Base-by-base conservation (phyloP, 768 basidiomycete genomes). In the Suillus brevipes region DNA sequence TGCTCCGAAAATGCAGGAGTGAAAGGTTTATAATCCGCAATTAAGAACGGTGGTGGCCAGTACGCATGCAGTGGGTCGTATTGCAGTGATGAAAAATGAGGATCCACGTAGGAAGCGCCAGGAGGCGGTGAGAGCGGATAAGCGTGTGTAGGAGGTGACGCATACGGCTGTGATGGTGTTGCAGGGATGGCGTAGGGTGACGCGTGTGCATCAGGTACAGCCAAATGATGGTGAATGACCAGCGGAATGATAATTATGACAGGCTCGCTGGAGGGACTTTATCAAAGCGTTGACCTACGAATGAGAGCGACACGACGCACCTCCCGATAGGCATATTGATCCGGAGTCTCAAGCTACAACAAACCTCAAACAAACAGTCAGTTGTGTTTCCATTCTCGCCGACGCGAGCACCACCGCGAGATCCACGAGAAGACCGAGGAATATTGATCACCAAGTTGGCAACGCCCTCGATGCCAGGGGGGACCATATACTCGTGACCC, bases 391-490 rank as follows among this genome's bases (percentile, higher is more conserved):
- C 76, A 62, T 83, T 82, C 65, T 81, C 83, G n/a, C 84, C 86
- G n/a, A 86, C 74, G 10, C 89, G 80, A 6, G 75, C 70, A 6
- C 90, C 90, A 31, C 89, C 89, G 64, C 81, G 84, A 14, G 90
- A 85, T 5, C 88, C 87, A 62, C 88, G 80, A 0, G 90, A 87
- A 64, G 81, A 75, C 56, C 77, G 80, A 6, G 92, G 92, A n/a
- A 93, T 85, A 72, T 94, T 89, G 67, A 95, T 88, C 13, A 92
- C 89, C 13, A 95, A 82, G 70, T 84, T 87, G 1, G 92, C 92
- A 2, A 93, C 83, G 25, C 92, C 92, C 71, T 94, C 92, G 3
- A 81, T 82, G 20, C 90, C 90, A 1, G 91, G 90, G 9, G 82
- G 83, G 37, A 93, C 85, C 38, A 85, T 84, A 68, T 93, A 94